phyloP scores from a whole-genome alignment of 371 early-diverging fungal species.

The Haplosporangium sp. region DNA sequence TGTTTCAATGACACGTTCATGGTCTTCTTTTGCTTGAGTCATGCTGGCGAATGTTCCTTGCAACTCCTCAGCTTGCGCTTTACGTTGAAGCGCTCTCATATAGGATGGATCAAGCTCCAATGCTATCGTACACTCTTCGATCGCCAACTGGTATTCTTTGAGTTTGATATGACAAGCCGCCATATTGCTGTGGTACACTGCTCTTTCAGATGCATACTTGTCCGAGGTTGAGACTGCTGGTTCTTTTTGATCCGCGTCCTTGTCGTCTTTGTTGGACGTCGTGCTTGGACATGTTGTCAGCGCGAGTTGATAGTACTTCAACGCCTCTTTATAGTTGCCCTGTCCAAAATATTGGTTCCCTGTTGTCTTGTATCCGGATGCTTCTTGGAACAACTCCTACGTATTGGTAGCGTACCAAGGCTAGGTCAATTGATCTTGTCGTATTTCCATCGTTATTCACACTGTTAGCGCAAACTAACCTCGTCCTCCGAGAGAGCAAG shows the following conservation, averaged over 20 bases:
- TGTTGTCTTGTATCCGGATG: slow-evolving; percentile 60
- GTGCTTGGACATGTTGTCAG: slow-evolving; percentile 64
- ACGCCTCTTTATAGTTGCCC: slow-evolving; percentile 63
- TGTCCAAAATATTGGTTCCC: slow-evolving; percentile 68
- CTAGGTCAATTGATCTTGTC: neutral
- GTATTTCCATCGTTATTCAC: neutral
- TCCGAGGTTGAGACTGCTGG: too few relatives aligned
- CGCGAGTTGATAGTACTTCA: slow-evolving; percentile 70
- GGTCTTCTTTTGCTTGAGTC: slow-evolving; percentile 69
- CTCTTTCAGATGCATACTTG: slow-evolving; percentile 57
- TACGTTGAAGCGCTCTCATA: slow-evolving; percentile 85
- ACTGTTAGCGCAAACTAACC: neutral
- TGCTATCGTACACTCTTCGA: slow-evolving; percentile 74
- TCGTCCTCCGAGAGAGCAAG: slow-evolving; percentile 37
- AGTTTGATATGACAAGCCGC: slow-evolving; percentile 76
- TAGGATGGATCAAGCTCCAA: slow-evolving; percentile 81
- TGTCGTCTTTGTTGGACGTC: slow-evolving; percentile 8
- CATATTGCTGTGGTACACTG: slow-evolving; percentile 72
- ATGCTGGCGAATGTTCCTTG: slow-evolving; percentile 63
- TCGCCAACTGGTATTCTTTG: slow-evolving; percentile 63
- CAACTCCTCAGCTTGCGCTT: slow-evolving; percentile 85
- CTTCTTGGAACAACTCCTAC: slow-evolving; percentile 58
- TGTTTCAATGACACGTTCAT: slow-evolving; percentile 51
- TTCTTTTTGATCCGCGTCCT: too few relatives aligned
- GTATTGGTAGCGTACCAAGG: neutral